Conservation (phyloP, 2,329 filamentous ascomycete genomes). For the Stachybotrys chartarum region DNA sequence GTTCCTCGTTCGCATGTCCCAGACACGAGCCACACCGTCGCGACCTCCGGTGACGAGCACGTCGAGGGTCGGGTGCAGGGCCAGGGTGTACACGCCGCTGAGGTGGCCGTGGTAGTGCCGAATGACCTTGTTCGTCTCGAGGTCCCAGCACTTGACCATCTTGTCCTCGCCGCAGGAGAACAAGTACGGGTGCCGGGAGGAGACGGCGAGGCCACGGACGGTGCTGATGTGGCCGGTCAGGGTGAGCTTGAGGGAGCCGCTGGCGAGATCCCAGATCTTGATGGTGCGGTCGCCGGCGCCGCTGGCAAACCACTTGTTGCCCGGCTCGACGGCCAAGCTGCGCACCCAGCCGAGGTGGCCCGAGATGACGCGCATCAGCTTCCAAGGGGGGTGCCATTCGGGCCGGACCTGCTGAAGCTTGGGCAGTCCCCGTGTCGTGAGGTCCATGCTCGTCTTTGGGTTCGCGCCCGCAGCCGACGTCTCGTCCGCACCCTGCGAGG, state of each 20-base stretch:
- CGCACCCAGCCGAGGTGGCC: constrained; percentile 95
- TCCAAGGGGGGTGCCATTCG: constrained; percentile 97
- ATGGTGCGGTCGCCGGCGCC: constrained; percentile 94
- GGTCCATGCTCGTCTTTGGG: constrained; percentile 19
- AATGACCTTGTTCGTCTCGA: constrained; percentile 99
- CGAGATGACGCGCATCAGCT: constrained; percentile 94
- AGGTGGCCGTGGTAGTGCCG: constrained; percentile 96
- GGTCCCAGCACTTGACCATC: constrained; percentile 99
- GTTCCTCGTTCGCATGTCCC: constrained; percentile 96
- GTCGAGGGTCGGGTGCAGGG: constrained; percentile 90
- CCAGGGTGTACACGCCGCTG: constrained; percentile 88
- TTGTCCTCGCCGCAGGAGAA: constrained; percentile 99
- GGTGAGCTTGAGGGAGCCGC: constrained; percentile 75
- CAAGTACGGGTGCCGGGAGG: constrained; percentile 87
- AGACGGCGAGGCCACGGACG: constrained; percentile 85
- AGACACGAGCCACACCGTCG: constrained; percentile 89
- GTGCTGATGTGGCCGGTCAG: constrained; percentile 93
- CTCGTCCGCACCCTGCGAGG: not conserved
- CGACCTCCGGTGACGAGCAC: constrained; percentile 91
- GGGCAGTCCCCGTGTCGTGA: constrained; percentile 20
- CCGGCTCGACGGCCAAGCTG: constrained; percentile 82
- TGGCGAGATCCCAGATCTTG: constrained; percentile 96
- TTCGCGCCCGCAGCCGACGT: constrained; percentile 6
- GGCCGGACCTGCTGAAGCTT: constrained; percentile 53
- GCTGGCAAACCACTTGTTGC: constrained; percentile 96